phyloP scores from a whole-genome alignment of 495 filamentous ascomycete genomes.

The Penicillium parvum region DNA sequence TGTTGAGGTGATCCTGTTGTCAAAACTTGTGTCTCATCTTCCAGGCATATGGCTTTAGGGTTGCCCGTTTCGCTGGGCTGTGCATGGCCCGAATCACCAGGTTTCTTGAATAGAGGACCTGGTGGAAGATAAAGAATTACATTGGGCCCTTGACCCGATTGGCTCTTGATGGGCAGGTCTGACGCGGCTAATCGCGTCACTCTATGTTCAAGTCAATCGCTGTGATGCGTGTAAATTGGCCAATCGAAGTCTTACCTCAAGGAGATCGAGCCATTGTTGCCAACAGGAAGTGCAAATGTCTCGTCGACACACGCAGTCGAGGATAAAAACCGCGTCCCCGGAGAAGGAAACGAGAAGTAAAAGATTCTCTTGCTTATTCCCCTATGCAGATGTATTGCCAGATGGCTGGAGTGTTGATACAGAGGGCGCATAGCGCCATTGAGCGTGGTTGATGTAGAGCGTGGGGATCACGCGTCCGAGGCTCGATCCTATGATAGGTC shows the following conservation, averaged over 20 bases:
- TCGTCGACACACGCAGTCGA: constrained; percentile 13
- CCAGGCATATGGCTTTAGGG: no score
- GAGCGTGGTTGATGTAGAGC: background rate
- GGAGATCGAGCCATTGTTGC: constrained; percentile 31
- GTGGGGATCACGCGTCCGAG: background rate
- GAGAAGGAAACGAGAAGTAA: background rate
- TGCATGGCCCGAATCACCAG: background rate
- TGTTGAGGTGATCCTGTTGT: constrained; percentile 21
- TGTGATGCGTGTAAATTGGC: background rate
- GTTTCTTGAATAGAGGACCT: constrained; percentile 29
- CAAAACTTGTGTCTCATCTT: no score
- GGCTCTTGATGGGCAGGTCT: background rate
- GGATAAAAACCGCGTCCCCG: constrained; percentile 5
- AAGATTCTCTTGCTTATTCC: background rate
- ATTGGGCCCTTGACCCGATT: constrained; percentile 11
- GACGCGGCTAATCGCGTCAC: constrained; percentile 21
- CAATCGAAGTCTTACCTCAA: constrained; percentile 20
- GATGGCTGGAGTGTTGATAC: background rate
- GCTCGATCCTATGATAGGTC: background rate
- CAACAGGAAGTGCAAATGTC: constrained; percentile 24
- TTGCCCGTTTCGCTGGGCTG: no score
- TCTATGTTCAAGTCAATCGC: constrained; percentile 12
- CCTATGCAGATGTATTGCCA: constrained; percentile 1
- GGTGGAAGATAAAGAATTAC: constrained; percentile 38
- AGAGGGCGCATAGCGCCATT: constrained; percentile 14